Evolutionary conservation across 345 rosid genomes (phyloP).

Genomic region (Melaleuca alternifolia): DNA sequence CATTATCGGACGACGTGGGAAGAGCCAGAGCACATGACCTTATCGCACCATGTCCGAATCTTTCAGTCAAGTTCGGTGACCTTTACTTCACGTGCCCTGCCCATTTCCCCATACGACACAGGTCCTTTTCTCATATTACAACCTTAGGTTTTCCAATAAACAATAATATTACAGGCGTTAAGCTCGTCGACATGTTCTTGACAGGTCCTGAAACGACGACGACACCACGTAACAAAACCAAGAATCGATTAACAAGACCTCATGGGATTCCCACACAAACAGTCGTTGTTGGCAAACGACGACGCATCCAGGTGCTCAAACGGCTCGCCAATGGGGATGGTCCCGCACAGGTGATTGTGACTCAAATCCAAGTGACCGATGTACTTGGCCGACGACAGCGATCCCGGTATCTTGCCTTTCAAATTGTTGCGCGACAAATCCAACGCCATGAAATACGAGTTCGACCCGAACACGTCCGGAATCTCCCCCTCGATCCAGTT

Average conservation of each 20-base stretch:
- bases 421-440: slow-evolving; percentile 66
- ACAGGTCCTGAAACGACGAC: background rate
- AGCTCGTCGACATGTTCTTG: background rate
- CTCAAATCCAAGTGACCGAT: slow-evolving; percentile 84
- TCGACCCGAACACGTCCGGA: slow-evolving; percentile 69
- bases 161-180: background rate
- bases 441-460: slow-evolving; percentile 59
- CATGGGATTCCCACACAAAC: slow-evolving; percentile 79
- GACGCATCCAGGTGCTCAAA: slow-evolving; percentile 65
- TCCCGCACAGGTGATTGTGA: slow-evolving; percentile 81
- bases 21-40: background rate
- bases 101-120: background rate
- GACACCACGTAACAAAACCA: background rate
- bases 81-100: background rate
- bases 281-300: slow-evolving; percentile 61
- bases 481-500: slow-evolving; percentile 63
- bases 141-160: background rate
- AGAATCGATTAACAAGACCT: slow-evolving; percentile 33
- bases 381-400: slow-evolving; percentile 48
- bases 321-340: slow-evolving; percentile 71
- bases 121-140: background rate
- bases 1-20: background rate
- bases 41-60: background rate
- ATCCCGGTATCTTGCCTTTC: slow-evolving; percentile 56
- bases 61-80: background rate